Evolutionary conservation across 2,329 filamentous ascomycete genomes (phyloP).

Genomic region (Pseudofabraea citricarpa): DNA sequence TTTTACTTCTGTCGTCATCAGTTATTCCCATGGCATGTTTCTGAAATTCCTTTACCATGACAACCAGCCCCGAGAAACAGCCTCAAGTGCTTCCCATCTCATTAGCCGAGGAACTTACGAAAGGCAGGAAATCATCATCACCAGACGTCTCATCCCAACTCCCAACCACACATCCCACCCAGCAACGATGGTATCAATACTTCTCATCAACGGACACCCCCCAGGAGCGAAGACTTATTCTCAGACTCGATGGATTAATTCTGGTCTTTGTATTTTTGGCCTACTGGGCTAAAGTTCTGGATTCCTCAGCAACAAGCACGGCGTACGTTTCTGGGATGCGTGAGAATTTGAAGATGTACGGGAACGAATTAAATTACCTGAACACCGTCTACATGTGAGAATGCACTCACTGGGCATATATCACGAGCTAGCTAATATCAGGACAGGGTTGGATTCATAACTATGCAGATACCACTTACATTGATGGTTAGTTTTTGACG

Average conservation of each 20-base stretch:
- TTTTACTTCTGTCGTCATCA: too few species aligned
- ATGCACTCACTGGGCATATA: not conserved
- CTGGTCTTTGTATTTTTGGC: conserved; percentile 9
- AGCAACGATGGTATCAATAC: conserved; percentile 6
- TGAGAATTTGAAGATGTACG: not conserved
- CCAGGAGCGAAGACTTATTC: conserved; percentile 4
- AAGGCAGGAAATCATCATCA: too few species aligned
- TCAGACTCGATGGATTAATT: conserved; percentile 9
- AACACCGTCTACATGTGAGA: not conserved
- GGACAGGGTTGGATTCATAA: conserved; percentile 3
- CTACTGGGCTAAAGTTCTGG: conserved; percentile 8
- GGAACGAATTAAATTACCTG: not conserved
- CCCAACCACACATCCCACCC: too few species aligned
- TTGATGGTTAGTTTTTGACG: conserved; percentile 4
- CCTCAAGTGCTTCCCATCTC: too few species aligned
- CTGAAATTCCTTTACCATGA: too few species aligned
- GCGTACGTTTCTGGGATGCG: not conserved
- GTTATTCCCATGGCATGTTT: too few species aligned
- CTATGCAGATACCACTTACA: conserved; percentile 5
- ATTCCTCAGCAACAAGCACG: conserved; percentile 28
- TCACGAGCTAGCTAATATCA: not conserved
- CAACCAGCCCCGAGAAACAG: too few species aligned
- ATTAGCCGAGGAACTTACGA: too few species aligned
- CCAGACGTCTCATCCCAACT: too few species aligned
- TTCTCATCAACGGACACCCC: conserved; percentile 7